These are phyloP conservation scores for Vaccinium myrtillus DNA, from an alignment of 148 eudicot genomes.

Conservation along the genomic window DNA sequence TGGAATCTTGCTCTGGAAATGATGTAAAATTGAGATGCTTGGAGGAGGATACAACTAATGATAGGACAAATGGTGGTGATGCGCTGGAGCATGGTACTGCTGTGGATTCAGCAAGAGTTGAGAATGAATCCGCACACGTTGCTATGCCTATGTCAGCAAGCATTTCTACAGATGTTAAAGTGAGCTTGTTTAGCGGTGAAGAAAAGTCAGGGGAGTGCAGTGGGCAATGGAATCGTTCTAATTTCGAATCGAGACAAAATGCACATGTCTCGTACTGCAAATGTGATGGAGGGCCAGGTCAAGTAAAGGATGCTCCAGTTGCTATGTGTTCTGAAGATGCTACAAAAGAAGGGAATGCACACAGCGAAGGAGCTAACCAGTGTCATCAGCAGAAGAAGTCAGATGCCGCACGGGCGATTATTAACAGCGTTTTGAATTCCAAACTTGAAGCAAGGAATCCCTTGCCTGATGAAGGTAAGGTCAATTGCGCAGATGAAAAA, in stretches of 20 bases:
- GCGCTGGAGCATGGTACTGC: constrained; percentile 9
- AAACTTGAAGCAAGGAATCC: constrained; percentile 9
- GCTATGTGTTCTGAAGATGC: constrained; percentile 22
- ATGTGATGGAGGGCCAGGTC: constrained; percentile 11
- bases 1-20: constrained; percentile 31
- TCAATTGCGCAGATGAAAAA: constrained; percentile 6
- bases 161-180: constrained; percentile 20
- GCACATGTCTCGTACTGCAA: neutral
- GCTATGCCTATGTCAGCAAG: constrained; percentile 12
- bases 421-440: neutral
- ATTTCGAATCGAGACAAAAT: neutral
- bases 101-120: neutral
- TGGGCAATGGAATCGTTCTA: constrained; percentile 7
- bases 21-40: constrained; percentile 22
- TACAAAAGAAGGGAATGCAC: constrained; percentile 10
- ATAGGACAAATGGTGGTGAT: constrained; percentile 13
- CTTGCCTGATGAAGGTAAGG: constrained; percentile 7
- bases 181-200: constrained; percentile 11
- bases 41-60: constrained; percentile 26
- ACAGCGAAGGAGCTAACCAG: constrained; percentile 6
- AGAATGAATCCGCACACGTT: constrained; percentile 14
- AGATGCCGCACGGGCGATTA: neutral
- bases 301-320: constrained; percentile 13
- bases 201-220: constrained; percentile 13
- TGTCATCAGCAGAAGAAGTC: constrained; percentile 12